These are phyloP conservation scores for Phallus indusiatus DNA, from an alignment of 768 basidiomycete genomes.

Conservation along the genomic window DNA sequence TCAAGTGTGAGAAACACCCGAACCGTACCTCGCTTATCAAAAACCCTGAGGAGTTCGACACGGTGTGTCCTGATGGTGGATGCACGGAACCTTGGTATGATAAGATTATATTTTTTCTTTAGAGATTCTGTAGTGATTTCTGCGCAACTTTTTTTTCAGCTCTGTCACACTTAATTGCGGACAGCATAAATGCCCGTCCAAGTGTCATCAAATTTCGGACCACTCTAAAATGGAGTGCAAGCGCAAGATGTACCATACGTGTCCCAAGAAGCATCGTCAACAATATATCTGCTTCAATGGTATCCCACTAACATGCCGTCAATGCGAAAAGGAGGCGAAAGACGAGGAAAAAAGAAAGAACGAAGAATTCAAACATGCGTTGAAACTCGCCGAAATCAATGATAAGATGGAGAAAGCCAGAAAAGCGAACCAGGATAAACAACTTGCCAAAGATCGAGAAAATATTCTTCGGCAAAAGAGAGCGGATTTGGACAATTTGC, in stretches of 20 bases:
- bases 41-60: conserved; percentile 39
- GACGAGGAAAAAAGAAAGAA: conserved; percentile 31
- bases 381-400: conserved; percentile 33
- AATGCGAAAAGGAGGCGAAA: conserved; percentile 39
- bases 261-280: conserved; percentile 35
- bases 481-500: conserved; percentile 33
- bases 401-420: conserved; percentile 28
- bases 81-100: conserved; percentile 51
- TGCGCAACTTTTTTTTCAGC: conserved; percentile 23
- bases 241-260: conserved; percentile 27
- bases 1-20: conserved; percentile 48
- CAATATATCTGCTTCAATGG: conserved; percentile 35
- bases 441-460: conserved; percentile 27
- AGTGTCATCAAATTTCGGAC: conserved; percentile 48
- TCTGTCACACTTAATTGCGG: conserved; percentile 39
- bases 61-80: conserved; percentile 50
- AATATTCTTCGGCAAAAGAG: conserved; percentile 33
- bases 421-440: conserved; percentile 27
- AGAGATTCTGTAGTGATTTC: background rate
- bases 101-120: background rate
- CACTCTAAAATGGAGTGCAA: conserved; percentile 47
- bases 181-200: conserved; percentile 45
- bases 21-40: conserved; percentile 29
- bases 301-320: conserved; percentile 28
- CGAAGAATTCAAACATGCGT: conserved; percentile 34